Evolutionary conservation across 2,329 filamentous ascomycete species (phyloP), one percentile per base, ranked within the genome.

Genomic region (Fusarium sp.): DNA sequence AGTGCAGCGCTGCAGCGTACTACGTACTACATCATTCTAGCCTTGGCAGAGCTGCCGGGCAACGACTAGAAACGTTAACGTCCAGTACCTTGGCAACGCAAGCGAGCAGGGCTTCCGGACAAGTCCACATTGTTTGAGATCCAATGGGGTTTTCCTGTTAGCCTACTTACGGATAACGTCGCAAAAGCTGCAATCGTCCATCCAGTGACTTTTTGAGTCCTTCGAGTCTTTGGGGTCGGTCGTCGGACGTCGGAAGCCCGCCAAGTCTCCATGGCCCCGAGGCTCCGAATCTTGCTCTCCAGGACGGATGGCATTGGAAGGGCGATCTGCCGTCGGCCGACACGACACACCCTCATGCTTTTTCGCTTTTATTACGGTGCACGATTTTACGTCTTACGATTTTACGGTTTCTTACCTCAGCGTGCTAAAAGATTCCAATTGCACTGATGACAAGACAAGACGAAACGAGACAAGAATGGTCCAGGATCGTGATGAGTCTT

Each of bases 61-160:
- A 70, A 70, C 66, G 30, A 63, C 53, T 44, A 43, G 37, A 28
- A 56, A 40, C 65, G 52, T 67, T 68, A 62, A 70, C 51, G 67
- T 35, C 52, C 22, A 55, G 52, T 64, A 68, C 67, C 67, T 70
- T 66, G 59, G 54, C 67, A 69, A 68, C 67, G 58, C 55, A 70
- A 70, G 50, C 67, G 67, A 70, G 43, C 54, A 67, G 44, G 45
- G 45, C 55, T 48, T 55, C 32, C 19, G 15, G 19, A 28, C 22
- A 70, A 68, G 62, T 70, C 51, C 48, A 52, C 39, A 62, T 41
- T 61, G 62, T 61, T 70, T 57, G 48, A 63, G 17, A 47, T 44
- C 46, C 26, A 50, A 50, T 33, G 17, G 30, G 52, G 54, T 56
- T 56, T 30, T 41, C 43, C 56, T 22, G 22, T 22, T 22, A 22